Conservation (phyloP, 2,329 filamentous ascomycete genomes). For the Fusarium verticillioides region DNA sequence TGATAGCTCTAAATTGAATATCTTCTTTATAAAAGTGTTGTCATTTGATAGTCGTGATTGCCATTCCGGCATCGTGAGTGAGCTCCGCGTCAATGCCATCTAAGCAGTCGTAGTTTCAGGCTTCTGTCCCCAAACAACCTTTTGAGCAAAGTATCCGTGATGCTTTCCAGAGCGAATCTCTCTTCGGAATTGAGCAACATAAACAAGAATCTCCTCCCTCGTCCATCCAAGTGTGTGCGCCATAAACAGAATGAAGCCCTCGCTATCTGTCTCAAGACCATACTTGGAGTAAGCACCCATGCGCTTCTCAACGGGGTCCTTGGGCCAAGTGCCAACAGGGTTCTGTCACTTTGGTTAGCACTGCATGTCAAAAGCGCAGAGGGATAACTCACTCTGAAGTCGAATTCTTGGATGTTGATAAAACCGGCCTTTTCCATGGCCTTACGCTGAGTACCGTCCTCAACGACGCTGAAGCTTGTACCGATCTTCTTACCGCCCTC, state of each 20-base stretch:
- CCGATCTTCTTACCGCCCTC: constrained; percentile 48
- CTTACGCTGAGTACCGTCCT: constrained; percentile 35
- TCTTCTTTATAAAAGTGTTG: fast-evolving
- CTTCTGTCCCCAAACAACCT: constrained; percentile 52
- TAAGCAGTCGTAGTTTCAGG: not conserved
- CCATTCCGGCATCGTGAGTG: fast-evolving
- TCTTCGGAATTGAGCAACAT: constrained; percentile 48
- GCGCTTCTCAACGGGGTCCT: constrained; percentile 20
- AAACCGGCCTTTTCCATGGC: constrained; percentile 38
- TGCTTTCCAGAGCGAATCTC: constrained; percentile 45
- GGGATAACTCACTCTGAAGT: constrained; percentile 22
- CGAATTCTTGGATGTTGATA: constrained; percentile 39
- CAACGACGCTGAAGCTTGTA: constrained; percentile 41
- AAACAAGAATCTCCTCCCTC: constrained; percentile 48
- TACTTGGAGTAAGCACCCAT: constrained; percentile 46
- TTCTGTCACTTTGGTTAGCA: constrained; percentile 8
- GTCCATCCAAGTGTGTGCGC: constrained; percentile 51
- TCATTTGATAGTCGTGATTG: not conserved
- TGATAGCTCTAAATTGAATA: fast-evolving
- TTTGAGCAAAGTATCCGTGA: constrained; percentile 47
- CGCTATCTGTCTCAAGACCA: constrained; percentile 51
- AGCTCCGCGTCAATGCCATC: fast-evolving
- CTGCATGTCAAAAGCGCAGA: fast-evolving
- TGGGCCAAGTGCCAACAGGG: constrained; percentile 35
- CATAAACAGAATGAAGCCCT: constrained; percentile 51